A percentile compares a stretch with the other conserved stretches of the same genome.
Evolutionary conservation across 2,329 filamentous ascomycete genomes (phyloP).

Genomic region (Xylaria sp.): DNA sequence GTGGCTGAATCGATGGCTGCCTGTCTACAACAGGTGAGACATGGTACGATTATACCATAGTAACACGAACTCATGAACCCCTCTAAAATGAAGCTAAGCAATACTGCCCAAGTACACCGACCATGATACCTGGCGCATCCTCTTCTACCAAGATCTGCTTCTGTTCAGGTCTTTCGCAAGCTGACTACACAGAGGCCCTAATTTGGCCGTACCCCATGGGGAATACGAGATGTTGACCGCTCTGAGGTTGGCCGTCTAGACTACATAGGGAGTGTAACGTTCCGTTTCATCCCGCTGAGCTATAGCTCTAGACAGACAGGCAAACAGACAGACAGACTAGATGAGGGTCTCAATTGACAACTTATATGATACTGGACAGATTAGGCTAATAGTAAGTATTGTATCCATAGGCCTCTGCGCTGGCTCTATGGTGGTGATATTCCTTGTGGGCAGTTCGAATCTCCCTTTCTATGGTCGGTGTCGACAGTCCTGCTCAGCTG

Average conservation of each 20-base stretch:
- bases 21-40: constrained; percentile 4
- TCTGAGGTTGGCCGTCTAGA: background rate
- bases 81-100: background rate
- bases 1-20: background rate
- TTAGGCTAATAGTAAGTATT: constrained; percentile 32
- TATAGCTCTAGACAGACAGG: background rate
- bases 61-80: background rate
- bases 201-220: constrained; percentile 12
- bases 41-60: constrained; percentile 18
- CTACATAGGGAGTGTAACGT: constrained; percentile 14
- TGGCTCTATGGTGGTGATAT: background rate
- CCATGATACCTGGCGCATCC: background rate
- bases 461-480: background rate
- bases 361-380: background rate
- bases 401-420: background rate
- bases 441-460: background rate
- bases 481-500: constrained; percentile 30
- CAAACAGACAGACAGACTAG: background rate
- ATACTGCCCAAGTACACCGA: background rate
- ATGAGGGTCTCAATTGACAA: background rate
- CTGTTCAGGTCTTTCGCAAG: background rate
- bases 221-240: constrained; percentile 28
- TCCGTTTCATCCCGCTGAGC: constrained; percentile 18
- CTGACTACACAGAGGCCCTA: constrained; percentile 4
- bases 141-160: constrained; percentile 20